Evolutionary conservation across 2,329 filamentous ascomycete genomes (phyloP).

Genomic region (Colletotrichum tropicicola): DNA sequence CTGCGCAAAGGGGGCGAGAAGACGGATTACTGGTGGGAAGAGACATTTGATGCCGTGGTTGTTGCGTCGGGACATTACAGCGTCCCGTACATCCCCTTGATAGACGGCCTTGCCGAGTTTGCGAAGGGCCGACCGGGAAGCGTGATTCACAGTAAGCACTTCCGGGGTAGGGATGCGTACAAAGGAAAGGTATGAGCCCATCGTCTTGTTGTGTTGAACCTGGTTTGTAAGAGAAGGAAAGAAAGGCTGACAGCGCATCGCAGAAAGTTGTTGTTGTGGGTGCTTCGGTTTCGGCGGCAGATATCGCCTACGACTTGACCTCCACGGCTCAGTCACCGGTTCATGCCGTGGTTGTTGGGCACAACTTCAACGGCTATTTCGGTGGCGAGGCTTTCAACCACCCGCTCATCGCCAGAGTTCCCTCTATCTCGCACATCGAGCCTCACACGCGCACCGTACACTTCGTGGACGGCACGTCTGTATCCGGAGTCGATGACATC

Average conservation of each 20-base stretch:
- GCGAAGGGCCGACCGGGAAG: constrained; percentile 55
- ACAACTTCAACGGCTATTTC: constrained; percentile 61
- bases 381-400: constrained; percentile 67
- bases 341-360: constrained; percentile 61
- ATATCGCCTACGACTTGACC: constrained; percentile 65
- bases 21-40: constrained; percentile 68
- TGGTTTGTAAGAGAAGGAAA: background rate
- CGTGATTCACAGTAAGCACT: constrained; percentile 65
- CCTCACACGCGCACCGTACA: constrained; percentile 55
- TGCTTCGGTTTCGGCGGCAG: constrained; percentile 70
- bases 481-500: constrained; percentile 66
- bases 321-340: constrained; percentile 55
- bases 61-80: constrained; percentile 69
- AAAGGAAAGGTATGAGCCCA: constrained; percentile 49
- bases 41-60: constrained; percentile 69
- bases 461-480: constrained; percentile 62
- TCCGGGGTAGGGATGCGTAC: constrained; percentile 54
- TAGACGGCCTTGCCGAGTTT: constrained; percentile 57
- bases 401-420: constrained; percentile 54
- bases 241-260: background rate
- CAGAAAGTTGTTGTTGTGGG: constrained; percentile 69
- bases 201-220: rapidly evolving
- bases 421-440: constrained; percentile 56
- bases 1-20: constrained; percentile 50
- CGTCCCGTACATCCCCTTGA: constrained; percentile 63